A percentile compares a stretch with the other conserved stretches of the same genome.
These are phyloP conservation scores for Tricharina praecox DNA, from an alignment of 495 filamentous ascomycete species.

Conservation along the genomic window DNA sequence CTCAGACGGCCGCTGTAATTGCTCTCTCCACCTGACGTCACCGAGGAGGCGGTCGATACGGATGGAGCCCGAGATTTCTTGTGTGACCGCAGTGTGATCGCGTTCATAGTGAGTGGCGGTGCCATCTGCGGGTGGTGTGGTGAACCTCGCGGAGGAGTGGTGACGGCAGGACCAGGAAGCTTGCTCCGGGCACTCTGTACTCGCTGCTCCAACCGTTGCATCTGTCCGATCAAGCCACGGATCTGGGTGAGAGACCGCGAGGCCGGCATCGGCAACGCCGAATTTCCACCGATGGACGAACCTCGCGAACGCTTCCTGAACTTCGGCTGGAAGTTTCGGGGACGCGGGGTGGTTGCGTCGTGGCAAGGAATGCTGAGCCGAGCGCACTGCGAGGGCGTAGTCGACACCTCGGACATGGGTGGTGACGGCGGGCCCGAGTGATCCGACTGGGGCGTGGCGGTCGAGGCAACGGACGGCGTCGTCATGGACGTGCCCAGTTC, in stretches of 20 bases:
- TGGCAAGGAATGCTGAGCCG: slow-evolving; percentile 27
- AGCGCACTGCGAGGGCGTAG: slow-evolving; percentile 38
- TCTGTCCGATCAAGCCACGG: slow-evolving; percentile 80
- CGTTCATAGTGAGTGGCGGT: slow-evolving; percentile 10
- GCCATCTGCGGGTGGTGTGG: slow-evolving; percentile 33
- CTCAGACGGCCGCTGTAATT: slow-evolving; percentile 15
- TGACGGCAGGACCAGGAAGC: slow-evolving; percentile 61
- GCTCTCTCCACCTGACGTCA: slow-evolving; percentile 17
- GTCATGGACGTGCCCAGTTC: slow-evolving; percentile 26
- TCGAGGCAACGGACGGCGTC: slow-evolving; percentile 44
- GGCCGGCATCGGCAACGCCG: slow-evolving; percentile 41
- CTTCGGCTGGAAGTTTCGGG: slow-evolving; percentile 24
- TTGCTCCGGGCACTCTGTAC: slow-evolving; percentile 90
- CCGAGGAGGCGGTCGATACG: slow-evolving; percentile 18
- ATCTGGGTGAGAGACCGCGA: slow-evolving; percentile 87
- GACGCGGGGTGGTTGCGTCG: slow-evolving; percentile 34
- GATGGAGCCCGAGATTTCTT: slow-evolving; percentile 22
- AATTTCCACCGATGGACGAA: slow-evolving; percentile 24
- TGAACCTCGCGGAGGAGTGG: slow-evolving; percentile 65
- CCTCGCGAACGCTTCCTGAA: slow-evolving; percentile 24
- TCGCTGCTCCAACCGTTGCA: slow-evolving; percentile 84
- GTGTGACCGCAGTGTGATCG: slow-evolving; percentile 17
- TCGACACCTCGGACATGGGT: slow-evolving; percentile 59
- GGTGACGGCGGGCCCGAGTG: slow-evolving; percentile 40
- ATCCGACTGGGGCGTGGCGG: slow-evolving; percentile 45